Evolutionary conservation across 78 protist species (phyloP), one percentile per base, ranked within the genome.

Genomic region (Dictyostelium discoideum): DNA sequence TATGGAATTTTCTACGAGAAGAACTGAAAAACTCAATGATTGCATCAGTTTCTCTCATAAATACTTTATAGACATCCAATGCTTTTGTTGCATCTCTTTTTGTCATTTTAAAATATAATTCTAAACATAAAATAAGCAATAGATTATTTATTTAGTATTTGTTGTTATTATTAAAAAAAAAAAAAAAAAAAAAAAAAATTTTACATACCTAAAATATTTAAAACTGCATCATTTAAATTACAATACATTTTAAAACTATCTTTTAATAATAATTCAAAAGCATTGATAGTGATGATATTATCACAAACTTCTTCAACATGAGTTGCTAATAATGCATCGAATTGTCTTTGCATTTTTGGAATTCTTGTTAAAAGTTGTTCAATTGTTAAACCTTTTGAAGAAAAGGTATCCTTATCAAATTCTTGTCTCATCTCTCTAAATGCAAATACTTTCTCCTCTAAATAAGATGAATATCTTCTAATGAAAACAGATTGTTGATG

Each of bases 11-110:
- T 69, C 93, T 50, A 85, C 93, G 88, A 18, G 96, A 93, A 5
- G 93, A 67, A 83, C 84, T 89, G 82, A 93, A 93, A 84, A 93
- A 93, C 3, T 86, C 46, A 8, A 93, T 93, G 63, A 93, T 85
- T 14, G 81, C 86, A 65, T 93, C 90, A 18, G 96, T 93, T 44
- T 93, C 96, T 80, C 93, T 93, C 89, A 87, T 87, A 76, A 93
- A 93, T 24, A 67, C 80, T 32, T 93, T 93, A 76, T 93, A 93
- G 26, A 93, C 86, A 6, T 86, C 96, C 85, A 93, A 60, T 24
- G 94, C 92, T 44, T 50, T 93, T n/a, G 93, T 86, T 63, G 96
- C 96, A 84, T 93, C 96, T 86, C 85, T 86, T 82, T 93, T 93
- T 73, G 92, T 87, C 96, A 93, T 93, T 3, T 93, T 50, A 67